Evolutionary conservation across 176 grass and related monocot genomes (phyloP).

Genomic region (Saccharum officinarum): DNA sequence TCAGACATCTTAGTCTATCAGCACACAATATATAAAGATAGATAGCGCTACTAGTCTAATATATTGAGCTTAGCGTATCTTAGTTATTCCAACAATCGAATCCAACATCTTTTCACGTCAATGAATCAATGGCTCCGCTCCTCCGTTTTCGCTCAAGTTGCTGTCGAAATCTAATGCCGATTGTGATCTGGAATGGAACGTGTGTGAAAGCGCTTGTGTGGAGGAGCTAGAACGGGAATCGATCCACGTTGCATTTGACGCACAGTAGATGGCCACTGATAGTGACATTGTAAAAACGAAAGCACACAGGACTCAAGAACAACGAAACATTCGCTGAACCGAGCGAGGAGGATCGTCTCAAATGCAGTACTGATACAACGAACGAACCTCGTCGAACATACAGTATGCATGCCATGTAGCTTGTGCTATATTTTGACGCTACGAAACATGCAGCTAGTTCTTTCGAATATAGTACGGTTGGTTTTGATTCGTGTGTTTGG

Average conservation of each 20-base stretch:
- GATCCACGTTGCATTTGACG: neutral
- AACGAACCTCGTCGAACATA: neutral
- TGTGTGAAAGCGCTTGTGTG: neutral
- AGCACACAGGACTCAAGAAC: neutral
- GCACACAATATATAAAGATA: neutral
- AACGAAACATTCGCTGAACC: neutral
- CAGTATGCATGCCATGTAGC: neutral
- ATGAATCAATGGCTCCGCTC: neutral
- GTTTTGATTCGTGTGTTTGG: neutral
- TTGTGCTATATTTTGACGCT: neutral
- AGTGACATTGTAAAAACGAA: neutral
- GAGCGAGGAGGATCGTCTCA: neutral
- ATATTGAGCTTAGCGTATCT: neutral
- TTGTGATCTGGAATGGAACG: neutral
- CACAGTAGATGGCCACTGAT: neutral
- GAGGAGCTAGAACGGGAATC: neutral
- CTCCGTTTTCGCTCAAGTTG: conserved; percentile 1
- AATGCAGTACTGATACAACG: neutral
- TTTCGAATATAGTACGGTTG: neutral
- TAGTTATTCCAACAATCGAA: neutral
- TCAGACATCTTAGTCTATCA: too few relatives aligned
- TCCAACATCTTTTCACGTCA: neutral
- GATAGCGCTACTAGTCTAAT: neutral
- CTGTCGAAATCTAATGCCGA: conserved; percentile 20
- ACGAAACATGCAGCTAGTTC: neutral